phyloP scores from a whole-genome alignment of 108 stramenopile genomes.

The Nitzschia putrida region DNA sequence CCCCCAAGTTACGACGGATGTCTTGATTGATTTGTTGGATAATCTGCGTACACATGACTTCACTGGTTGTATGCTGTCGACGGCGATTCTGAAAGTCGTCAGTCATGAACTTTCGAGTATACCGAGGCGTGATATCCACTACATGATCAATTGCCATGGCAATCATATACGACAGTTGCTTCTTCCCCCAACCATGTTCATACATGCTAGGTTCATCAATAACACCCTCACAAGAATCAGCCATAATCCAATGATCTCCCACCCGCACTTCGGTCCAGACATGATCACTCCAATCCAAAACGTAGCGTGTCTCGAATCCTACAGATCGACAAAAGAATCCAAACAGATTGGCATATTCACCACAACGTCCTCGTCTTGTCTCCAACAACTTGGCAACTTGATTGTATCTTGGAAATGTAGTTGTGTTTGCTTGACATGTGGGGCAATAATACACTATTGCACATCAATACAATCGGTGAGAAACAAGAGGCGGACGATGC shows the following conservation, averaged over 20 bases:
- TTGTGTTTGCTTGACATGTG: constrained; percentile 60
- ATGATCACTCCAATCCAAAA: constrained; percentile 96
- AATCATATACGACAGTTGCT: constrained; percentile 78
- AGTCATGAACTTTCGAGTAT: constrained; percentile 70
- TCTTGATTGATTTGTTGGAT: constrained; percentile 47
- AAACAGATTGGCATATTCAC: constrained; percentile 98
- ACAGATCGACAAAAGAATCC: constrained; percentile 79
- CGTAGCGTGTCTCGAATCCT: constrained; percentile 92
- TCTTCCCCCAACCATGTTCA: constrained; percentile 97
- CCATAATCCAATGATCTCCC: constrained; percentile 82
- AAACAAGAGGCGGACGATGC: too few species aligned
- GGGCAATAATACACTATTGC: constrained; percentile 64
- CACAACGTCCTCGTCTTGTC: constrained; percentile 88
- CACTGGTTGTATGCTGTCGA: constrained; percentile 46
- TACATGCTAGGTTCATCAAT: constrained; percentile 95
- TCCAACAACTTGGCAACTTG: constrained; percentile 77
- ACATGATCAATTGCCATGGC: constrained; percentile 65
- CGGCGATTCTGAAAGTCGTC: constrained; percentile 69
- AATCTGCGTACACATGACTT: constrained; percentile 29
- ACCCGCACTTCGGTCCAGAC: constrained; percentile 94
- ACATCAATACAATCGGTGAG: background rate
- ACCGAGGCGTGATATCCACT: constrained; percentile 90
- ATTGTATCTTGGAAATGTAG: constrained; percentile 94
- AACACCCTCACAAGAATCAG: constrained; percentile 93
- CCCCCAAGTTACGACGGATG: constrained; percentile 16